phyloP scores from a whole-genome alignment of 352 stramenopile genomes.

The Phytophthora pluvialis region DNA sequence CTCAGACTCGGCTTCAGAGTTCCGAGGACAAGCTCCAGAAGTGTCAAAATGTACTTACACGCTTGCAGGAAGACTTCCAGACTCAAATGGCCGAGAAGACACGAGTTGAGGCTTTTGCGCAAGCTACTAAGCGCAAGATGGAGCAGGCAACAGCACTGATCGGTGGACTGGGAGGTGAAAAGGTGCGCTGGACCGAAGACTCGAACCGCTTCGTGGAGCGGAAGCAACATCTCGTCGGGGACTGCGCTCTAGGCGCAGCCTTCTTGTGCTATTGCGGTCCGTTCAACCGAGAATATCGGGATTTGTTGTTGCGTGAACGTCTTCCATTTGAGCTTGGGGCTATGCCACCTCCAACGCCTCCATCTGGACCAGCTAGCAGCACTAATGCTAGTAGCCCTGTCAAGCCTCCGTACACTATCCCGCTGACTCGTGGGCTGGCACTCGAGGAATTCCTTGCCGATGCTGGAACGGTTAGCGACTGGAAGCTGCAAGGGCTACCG shows the following conservation, averaged over 20 bases:
- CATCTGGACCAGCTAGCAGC: constrained; percentile 7
- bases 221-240: constrained; percentile 84
- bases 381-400: not conserved
- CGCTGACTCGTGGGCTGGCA: constrained; percentile 63
- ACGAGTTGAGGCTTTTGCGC: constrained; percentile 86
- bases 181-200: constrained; percentile 89
- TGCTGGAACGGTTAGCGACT: constrained; percentile 84
- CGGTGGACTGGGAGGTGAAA: constrained; percentile 84
- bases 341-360: constrained; percentile 13
- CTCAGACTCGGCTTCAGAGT: constrained; percentile 71
- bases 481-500: constrained; percentile 88
- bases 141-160: constrained; percentile 91
- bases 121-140: constrained; percentile 89
- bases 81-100: constrained; percentile 89
- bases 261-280: constrained; percentile 92
- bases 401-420: constrained; percentile 50
- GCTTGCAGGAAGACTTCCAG: constrained; percentile 89
- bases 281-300: constrained; percentile 90
- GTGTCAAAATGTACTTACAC: constrained; percentile 67
- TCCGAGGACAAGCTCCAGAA: constrained; percentile 77
- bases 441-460: constrained; percentile 83
- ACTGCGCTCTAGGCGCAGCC: constrained; percentile 84
- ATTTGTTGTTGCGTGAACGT: constrained; percentile 61
- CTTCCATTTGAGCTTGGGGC: constrained; percentile 74
- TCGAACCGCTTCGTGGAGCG: constrained; percentile 86